Percentiles rank a stretch among this genome's conserved stretches.
These are phyloP conservation scores for Solanum pinnatisectum DNA, from an alignment of 257 asterid genomes.

Conservation along the genomic window DNA sequence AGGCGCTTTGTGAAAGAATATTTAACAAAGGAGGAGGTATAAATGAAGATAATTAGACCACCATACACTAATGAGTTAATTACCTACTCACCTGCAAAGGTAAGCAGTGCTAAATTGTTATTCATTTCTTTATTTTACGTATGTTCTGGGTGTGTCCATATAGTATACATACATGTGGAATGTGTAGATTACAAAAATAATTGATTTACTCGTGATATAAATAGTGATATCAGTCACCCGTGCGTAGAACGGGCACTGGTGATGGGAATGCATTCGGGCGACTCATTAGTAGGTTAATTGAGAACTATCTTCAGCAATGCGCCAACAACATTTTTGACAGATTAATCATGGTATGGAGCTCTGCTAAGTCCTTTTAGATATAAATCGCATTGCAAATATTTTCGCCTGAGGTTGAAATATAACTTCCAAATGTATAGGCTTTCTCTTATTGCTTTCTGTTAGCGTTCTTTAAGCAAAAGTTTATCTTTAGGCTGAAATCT, in stretches of 20 bases:
- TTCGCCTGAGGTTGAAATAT: not conserved
- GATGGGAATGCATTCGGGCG: constrained; percentile 55
- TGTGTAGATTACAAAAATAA: not conserved
- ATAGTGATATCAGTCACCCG: not conserved
- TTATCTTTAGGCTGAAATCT: not conserved
- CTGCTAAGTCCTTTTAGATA: not conserved
- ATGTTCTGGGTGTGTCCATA: not conserved
- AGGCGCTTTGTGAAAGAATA: not conserved
- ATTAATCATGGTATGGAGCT: not conserved
- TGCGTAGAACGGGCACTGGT: constrained; percentile 8
- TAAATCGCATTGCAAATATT: not conserved
- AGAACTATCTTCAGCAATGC: not conserved
- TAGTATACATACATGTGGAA: not conserved
- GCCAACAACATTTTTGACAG: not conserved
- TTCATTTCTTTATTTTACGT: not conserved
- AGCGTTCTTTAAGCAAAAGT: not conserved
- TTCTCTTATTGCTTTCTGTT: not conserved
- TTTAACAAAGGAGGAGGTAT: not conserved
- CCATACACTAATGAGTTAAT: not conserved
- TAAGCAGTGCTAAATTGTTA: not conserved
- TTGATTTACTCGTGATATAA: not conserved
- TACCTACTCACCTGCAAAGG: not conserved
- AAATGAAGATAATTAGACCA: not conserved
- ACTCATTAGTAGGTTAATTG: constrained; percentile 38
- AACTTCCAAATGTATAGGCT: not conserved